Conservation (phyloP, 1,139 yeast genomes). For the Candida tunisiensis region DNA sequence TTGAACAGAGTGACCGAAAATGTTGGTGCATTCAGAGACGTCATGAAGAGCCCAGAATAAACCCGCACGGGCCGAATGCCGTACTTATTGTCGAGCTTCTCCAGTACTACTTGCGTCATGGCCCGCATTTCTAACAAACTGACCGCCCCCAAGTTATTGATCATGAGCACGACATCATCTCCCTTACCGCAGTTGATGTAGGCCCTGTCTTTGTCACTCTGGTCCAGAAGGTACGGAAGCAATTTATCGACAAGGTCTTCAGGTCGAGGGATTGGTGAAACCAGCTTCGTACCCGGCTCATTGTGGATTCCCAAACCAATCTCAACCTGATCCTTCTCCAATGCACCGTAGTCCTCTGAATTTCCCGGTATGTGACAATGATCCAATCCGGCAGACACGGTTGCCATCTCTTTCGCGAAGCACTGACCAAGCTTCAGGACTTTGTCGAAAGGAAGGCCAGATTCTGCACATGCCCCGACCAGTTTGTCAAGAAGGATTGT, state of each 20-base stretch:
- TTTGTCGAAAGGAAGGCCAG: slow-evolving; percentile 28
- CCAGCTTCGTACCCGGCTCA: slow-evolving; percentile 68
- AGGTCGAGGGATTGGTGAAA: slow-evolving; percentile 56
- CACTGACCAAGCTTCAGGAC: slow-evolving; percentile 42
- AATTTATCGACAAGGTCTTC: slow-evolving; percentile 25
- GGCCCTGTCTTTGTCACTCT: slow-evolving; percentile 18
- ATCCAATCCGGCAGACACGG: slow-evolving; percentile 80
- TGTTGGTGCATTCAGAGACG: slow-evolving; percentile 81
- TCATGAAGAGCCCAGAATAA: slow-evolving; percentile 59
- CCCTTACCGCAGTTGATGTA: slow-evolving; percentile 35
- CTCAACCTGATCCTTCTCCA: slow-evolving; percentile 51
- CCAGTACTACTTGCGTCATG: slow-evolving; percentile 33
- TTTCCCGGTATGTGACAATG: slow-evolving; percentile 78
- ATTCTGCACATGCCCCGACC: slow-evolving; percentile 55
- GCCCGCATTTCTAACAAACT: slow-evolving; percentile 60
- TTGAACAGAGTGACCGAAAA: slow-evolving; percentile 68
- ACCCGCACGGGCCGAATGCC: slow-evolving; percentile 47
- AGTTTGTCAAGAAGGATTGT: slow-evolving; percentile 75
- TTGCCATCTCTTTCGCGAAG: slow-evolving; percentile 51
- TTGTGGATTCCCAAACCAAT: slow-evolving; percentile 94
- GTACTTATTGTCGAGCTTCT: slow-evolving; percentile 27
- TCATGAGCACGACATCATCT: slow-evolving; percentile 52
- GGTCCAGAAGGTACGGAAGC: slow-evolving; percentile 13
- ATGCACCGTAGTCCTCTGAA: slow-evolving; percentile 35
- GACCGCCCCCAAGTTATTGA: slow-evolving; percentile 78